Percentiles rank a stretch among this genome's conserved stretches.
Evolutionary conservation across 371 early-diverging fungal genomes (phyloP).

Genomic region (Mucor piriformis): DNA sequence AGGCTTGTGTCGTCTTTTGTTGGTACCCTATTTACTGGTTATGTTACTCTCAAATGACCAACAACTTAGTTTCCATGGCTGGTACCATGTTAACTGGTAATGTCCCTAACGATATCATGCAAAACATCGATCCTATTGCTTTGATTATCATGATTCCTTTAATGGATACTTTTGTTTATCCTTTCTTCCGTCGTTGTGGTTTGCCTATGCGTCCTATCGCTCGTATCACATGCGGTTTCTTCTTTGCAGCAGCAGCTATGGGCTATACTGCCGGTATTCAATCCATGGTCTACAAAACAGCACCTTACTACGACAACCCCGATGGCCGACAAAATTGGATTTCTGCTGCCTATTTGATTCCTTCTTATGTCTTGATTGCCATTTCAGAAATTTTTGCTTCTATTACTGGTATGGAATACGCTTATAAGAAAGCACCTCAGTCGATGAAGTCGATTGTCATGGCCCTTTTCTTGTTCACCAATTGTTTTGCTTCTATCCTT

Average conservation of each 20-base stretch:
- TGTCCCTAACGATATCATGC: slow-evolving; percentile 68
- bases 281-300: slow-evolving; percentile 60
- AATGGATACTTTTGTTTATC: slow-evolving; percentile 72
- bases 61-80: slow-evolving; percentile 76
- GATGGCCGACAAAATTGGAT: slow-evolving; percentile 50
- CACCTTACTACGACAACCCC: slow-evolving; percentile 40
- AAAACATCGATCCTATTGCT: slow-evolving; percentile 66
- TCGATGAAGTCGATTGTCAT: slow-evolving; percentile 79
- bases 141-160: slow-evolving; percentile 74
- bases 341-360: slow-evolving; percentile 70
- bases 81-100: slow-evolving; percentile 71
- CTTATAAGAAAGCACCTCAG: slow-evolving; percentile 74
- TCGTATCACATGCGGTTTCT: slow-evolving; percentile 77
- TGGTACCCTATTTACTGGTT: slow-evolving; percentile 83
- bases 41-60: slow-evolving; percentile 74
- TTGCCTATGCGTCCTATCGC: slow-evolving; percentile 69
- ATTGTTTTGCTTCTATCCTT: slow-evolving; percentile 68
- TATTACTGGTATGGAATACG: slow-evolving; percentile 81
- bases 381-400: slow-evolving; percentile 76
- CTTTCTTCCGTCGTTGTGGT: slow-evolving; percentile 63
- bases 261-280: slow-evolving; percentile 76
- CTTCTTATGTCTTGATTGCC: slow-evolving; percentile 68
- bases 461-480: slow-evolving; percentile 72
- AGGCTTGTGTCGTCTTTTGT: slow-evolving; percentile 73
- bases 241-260: slow-evolving; percentile 68